Evolutionary conservation across 306 rosid genomes (phyloP).

Genomic region (Calophaca sinica): DNA sequence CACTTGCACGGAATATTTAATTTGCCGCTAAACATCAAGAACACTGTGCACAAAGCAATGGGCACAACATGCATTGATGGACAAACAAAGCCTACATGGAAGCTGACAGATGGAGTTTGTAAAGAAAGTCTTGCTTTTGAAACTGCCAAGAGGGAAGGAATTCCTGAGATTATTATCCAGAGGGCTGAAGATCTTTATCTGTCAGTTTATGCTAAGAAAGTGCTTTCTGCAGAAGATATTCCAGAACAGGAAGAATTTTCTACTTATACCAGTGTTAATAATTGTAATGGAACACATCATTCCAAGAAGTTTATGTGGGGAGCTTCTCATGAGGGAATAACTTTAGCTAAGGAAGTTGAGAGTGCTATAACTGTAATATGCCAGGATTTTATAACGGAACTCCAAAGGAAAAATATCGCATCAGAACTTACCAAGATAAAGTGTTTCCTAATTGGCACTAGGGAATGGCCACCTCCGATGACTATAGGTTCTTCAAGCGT

Average conservation of each 20-base stretch:
- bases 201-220: slow-evolving; percentile 61
- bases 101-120: slow-evolving; percentile 78
- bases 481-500: slow-evolving; percentile 90
- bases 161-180: slow-evolving; percentile 71
- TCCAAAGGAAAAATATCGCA: slow-evolving; percentile 43
- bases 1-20: slow-evolving; percentile 87
- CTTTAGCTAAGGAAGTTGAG: slow-evolving; percentile 60
- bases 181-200: slow-evolving; percentile 82
- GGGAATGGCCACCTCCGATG: slow-evolving; percentile 92
- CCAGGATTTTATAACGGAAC: slow-evolving; percentile 71
- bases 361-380: slow-evolving; percentile 69
- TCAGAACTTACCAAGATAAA: slow-evolving; percentile 51
- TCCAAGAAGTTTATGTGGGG: slow-evolving; percentile 26
- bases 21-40: slow-evolving; percentile 76
- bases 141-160: slow-evolving; percentile 88
- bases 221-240: slow-evolving; percentile 44
- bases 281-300: slow-evolving; percentile 49
- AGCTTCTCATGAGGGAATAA: slow-evolving; percentile 44
- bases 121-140: slow-evolving; percentile 98
- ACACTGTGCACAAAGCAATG: slow-evolving; percentile 81
- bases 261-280: slow-evolving; percentile 44
- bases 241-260: slow-evolving; percentile 50
- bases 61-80: slow-evolving; percentile 71
- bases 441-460: slow-evolving; percentile 63
- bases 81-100: slow-evolving; percentile 86